Percentiles rank a stretch among this genome's conserved stretches.
These are phyloP conservation scores for Pichia deserticola DNA, from an alignment of 805 yeast species.

Conservation along the genomic window DNA sequence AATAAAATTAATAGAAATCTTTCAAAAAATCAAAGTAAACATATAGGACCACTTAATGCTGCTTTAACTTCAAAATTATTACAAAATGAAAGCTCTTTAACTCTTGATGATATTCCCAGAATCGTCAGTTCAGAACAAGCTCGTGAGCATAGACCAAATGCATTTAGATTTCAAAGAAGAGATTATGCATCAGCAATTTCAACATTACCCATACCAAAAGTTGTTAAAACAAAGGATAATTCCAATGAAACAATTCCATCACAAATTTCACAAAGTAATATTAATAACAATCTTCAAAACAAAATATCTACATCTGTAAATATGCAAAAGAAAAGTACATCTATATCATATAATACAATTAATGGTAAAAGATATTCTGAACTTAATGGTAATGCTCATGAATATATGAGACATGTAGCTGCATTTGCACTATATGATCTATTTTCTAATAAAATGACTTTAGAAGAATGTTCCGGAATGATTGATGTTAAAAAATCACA, in stretches of 20 bases:
- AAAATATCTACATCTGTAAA: no score
- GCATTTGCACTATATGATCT: conserved; percentile 41
- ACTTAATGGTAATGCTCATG: conserved; percentile 48
- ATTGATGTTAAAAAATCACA: conserved; percentile 37
- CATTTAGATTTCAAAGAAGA: conserved; percentile 70
- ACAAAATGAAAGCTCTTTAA: conserved; percentile 75
- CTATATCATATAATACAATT: background rate
- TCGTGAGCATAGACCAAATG: conserved; percentile 85
- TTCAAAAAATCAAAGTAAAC: background rate
- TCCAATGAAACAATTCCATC: background rate
- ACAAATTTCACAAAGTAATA: background rate
- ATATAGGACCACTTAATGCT: conserved; percentile 31
- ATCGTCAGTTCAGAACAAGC: conserved; percentile 98
- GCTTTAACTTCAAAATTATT: conserved; percentile 53
- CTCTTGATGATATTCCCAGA: conserved; percentile 93
- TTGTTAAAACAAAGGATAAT: conserved; percentile 16
- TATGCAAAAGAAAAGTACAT: background rate
- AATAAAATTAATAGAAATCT: conserved; percentile 5
- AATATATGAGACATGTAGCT: conserved; percentile 51
- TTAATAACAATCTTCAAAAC: no score
- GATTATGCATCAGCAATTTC: conserved; percentile 26
- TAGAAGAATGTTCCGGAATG: conserved; percentile 35
- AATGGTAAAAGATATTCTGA: conserved; percentile 47
- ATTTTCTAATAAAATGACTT: conserved; percentile 19
- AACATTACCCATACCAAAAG: conserved; percentile 30